Conservation (phyloP, 352 stramenopile genomes). For the Pythium rhizo-oryzae region DNA sequence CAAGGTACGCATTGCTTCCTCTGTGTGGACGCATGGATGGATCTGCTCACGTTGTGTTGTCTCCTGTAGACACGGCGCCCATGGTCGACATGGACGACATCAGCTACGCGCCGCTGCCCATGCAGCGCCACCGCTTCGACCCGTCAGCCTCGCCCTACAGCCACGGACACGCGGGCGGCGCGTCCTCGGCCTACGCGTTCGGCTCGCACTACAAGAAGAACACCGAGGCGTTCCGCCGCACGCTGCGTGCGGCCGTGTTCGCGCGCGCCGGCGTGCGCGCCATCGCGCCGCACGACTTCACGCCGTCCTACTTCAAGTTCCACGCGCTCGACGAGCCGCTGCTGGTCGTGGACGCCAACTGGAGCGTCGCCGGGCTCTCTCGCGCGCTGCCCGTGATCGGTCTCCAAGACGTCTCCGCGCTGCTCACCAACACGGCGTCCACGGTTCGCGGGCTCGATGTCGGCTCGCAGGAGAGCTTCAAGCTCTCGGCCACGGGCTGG, state of each 20-base stretch:
- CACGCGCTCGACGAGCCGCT: slow-evolving; percentile 50
- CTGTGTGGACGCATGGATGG: no score
- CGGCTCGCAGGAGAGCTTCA: slow-evolving; percentile 38
- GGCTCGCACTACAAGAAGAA: slow-evolving; percentile 48
- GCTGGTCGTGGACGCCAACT: slow-evolving; percentile 43
- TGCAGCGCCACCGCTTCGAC: slow-evolving; percentile 40
- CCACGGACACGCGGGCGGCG: slow-evolving; percentile 3
- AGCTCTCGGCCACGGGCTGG: slow-evolving; percentile 41
- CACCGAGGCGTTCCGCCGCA: slow-evolving; percentile 47
- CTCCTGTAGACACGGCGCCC: slow-evolving; percentile 22
- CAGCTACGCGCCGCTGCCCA: slow-evolving; percentile 47
- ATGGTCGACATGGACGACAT: slow-evolving; percentile 33
- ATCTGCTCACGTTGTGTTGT: no score
- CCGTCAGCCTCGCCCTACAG: slow-evolving; percentile 23
- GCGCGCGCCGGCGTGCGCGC: slow-evolving; percentile 55
- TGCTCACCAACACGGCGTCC: slow-evolving; percentile 42
- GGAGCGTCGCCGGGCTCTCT: slow-evolving; percentile 31
- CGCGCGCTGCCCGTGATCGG: slow-evolving; percentile 43
- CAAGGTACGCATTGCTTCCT: no score
- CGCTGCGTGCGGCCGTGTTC: slow-evolving; percentile 51
- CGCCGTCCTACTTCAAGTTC: slow-evolving; percentile 40
- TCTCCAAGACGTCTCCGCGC: slow-evolving; percentile 30
- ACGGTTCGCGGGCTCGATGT: slow-evolving; percentile 41
- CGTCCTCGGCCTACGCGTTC: slow-evolving; percentile 19
- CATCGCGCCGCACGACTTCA: slow-evolving; percentile 36